phyloP scores from a whole-genome alignment of 2,329 filamentous ascomycete genomes.

The Hymenoscyphus occultus region DNA sequence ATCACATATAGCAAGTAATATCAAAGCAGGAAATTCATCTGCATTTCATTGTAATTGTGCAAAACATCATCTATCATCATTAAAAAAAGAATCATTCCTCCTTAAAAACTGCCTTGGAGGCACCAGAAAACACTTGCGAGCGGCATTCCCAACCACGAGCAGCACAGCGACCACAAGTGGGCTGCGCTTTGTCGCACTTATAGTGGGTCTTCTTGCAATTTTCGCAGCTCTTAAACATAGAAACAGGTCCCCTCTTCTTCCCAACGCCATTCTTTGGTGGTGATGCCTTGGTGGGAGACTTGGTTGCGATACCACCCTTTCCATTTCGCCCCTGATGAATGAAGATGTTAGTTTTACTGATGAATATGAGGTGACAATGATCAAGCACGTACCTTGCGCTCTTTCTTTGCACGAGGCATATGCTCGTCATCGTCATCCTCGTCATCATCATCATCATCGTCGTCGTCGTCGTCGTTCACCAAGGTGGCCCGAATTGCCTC shows the following conservation, averaged over 20 bases:
- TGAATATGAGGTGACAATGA: background rate
- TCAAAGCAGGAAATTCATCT: too few species aligned
- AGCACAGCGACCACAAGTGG: background rate
- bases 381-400: background rate
- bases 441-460: background rate
- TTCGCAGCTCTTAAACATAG: background rate
- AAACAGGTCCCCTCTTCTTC: background rate
- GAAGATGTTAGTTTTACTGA: background rate
- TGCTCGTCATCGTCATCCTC: too few species aligned
- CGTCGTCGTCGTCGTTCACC: background rate
- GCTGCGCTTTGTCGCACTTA: background rate
- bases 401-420: too few species aligned
- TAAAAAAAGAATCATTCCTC: too few species aligned
- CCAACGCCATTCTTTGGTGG: background rate
- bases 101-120: too few species aligned
- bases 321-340: background rate
- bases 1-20: too few species aligned
- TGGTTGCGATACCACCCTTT: background rate
- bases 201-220: background rate
- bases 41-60: too few species aligned
- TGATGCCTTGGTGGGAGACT: background rate
- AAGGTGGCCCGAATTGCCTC: background rate
- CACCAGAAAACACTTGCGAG: too few species aligned
- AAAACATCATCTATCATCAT: too few species aligned
- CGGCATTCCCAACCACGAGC: too few species aligned